phyloP scores from a whole-genome alignment of 768 basidiomycete species.

The Leccinum fibrillosum region DNA sequence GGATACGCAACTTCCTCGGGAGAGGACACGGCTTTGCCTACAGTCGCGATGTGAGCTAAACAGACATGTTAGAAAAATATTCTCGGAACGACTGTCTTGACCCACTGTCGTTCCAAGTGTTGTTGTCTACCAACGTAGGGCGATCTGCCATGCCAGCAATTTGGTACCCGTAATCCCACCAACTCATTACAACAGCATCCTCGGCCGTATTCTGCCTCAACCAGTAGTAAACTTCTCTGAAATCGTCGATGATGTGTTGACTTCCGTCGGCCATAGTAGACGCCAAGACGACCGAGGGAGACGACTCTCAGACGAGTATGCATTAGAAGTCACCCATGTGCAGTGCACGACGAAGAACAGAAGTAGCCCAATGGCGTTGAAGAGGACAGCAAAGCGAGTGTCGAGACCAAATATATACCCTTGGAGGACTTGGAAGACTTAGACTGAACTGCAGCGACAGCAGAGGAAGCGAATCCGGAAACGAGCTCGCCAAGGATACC shows the following conservation, averaged over 20 bases:
- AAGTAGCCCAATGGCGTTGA: conserved; percentile 75
- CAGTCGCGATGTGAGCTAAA: conserved; percentile 93
- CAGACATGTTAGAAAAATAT: conserved; percentile 5
- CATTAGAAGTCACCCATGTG: conserved; percentile 92
- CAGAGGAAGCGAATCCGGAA: conserved; percentile 36
- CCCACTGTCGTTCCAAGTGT: conserved; percentile 99
- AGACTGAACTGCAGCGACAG: conserved; percentile 23
- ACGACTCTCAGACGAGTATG: conserved; percentile 65
- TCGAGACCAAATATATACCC: conserved; percentile 82
- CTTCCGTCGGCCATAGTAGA: conserved; percentile 76
- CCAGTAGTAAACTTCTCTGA: conserved; percentile 99
- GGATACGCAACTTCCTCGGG: conserved; percentile 95
- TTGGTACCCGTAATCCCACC: conserved; percentile 99
- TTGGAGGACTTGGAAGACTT: conserved; percentile 24
- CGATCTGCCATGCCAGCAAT: conserved; percentile 99
- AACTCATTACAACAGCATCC: conserved; percentile 94
- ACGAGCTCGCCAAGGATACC: conserved; percentile 40
- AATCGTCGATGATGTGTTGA: conserved; percentile 96
- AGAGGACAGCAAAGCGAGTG: conserved; percentile 69
- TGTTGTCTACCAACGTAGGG: conserved; percentile 95
- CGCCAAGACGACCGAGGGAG: conserved; percentile 93
- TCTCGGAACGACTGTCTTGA: conserved; percentile 11
- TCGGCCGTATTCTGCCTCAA: conserved; percentile 90
- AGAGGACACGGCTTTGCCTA: conserved; percentile 97
- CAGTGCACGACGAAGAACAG: conserved; percentile 93